Evolutionary conservation across 768 basidiomycete species (phyloP).

Genomic region (Suillus paluster): DNA sequence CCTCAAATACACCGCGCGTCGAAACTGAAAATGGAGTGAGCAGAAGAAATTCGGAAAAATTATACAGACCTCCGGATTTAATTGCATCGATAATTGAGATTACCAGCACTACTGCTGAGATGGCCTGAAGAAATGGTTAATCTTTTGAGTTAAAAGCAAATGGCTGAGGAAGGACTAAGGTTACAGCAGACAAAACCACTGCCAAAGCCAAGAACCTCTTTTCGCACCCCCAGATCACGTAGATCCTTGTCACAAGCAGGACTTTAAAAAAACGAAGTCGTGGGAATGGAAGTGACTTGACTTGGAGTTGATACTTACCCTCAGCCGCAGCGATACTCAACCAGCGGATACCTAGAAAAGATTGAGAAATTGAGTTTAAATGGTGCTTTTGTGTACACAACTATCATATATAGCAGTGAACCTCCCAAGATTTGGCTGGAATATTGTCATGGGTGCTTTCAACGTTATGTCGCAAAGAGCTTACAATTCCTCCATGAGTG

Average conservation of each 20-base stretch:
- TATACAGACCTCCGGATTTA: not conserved
- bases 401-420: not conserved
- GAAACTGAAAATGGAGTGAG: not conserved
- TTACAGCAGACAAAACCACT: not conserved
- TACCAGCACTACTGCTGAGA: not conserved
- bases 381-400: not conserved
- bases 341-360: not conserved
- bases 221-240: not conserved
- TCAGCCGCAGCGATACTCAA: not conserved
- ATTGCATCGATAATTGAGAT: not conserved
- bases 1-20: not conserved
- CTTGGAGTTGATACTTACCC: not conserved
- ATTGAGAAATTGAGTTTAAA: not conserved
- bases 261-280: not conserved
- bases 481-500: constrained; percentile 1
- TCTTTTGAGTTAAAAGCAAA: not conserved
- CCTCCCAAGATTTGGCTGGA: not conserved
- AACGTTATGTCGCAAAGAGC: not conserved
- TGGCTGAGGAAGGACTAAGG: not conserved
- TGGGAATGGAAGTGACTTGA: not conserved
- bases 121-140: not conserved
- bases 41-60: not conserved
- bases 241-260: not conserved
- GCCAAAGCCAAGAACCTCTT: not conserved
- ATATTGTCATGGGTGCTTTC: not conserved